phyloP scores from a whole-genome alignment of 805 yeast species.

The Candida coquimbonensis region DNA sequence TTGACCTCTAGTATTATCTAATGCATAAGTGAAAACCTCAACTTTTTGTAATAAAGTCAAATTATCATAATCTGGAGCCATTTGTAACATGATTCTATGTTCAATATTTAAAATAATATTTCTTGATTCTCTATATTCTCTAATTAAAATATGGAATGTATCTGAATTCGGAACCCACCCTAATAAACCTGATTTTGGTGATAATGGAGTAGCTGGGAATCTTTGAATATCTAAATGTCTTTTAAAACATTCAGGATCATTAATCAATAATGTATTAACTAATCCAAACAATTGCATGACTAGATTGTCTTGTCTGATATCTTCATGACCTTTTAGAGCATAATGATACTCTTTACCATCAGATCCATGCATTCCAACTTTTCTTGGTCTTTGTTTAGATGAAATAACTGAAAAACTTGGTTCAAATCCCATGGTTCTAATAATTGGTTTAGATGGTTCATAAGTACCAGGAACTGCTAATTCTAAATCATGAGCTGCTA shows the following conservation, averaged over 20 bases:
- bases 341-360: conserved; percentile 89
- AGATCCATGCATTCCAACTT: conserved; percentile 70
- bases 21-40: conserved; percentile 92
- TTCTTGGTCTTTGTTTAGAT: conserved; percentile 94
- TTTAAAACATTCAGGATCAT: conserved; percentile 93
- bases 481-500: conserved; percentile 71
- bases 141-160: conserved; percentile 87
- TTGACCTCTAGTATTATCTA: conserved; percentile 93
- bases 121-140: conserved; percentile 88
- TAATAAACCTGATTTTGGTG: conserved; percentile 92
- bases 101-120: conserved; percentile 87
- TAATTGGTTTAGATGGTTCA: conserved; percentile 72
- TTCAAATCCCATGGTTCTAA: conserved; percentile 68
- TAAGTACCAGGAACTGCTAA: conserved; percentile 94
- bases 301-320: conserved; percentile 92
- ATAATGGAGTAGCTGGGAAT: conserved; percentile 88
- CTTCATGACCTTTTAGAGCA: conserved; percentile 91
- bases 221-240: conserved; percentile 90
- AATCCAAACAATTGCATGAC: conserved; percentile 97
- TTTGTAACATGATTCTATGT: conserved; percentile 91
- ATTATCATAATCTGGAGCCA: conserved; percentile 94
- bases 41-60: conserved; percentile 86
- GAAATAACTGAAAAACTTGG: conserved; percentile 82
- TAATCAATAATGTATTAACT: conserved; percentile 81
- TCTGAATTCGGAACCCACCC: conserved; percentile 99